Evolutionary conservation across 208 protist species (phyloP).

Genomic region (Wallacemonas sp.): DNA sequence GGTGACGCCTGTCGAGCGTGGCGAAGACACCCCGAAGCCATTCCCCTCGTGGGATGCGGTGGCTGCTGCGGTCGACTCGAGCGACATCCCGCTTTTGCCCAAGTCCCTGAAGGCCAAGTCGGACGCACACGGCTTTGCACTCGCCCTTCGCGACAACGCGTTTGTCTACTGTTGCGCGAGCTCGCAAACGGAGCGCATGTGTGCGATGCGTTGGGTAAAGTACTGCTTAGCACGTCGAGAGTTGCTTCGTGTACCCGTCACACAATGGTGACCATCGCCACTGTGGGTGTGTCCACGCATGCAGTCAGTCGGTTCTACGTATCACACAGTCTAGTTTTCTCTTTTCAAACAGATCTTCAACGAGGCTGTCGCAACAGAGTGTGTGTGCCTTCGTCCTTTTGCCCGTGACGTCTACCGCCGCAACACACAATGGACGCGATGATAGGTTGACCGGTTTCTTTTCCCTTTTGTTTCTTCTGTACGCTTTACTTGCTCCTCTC

Average conservation of each 20-base stretch:
- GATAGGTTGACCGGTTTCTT: slow-evolving; percentile 6
- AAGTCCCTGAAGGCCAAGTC: no score
- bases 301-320: no score
- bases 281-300: no score
- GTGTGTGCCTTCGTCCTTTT: background rate
- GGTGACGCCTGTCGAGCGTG: background rate
- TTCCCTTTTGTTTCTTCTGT: slow-evolving; percentile 13
- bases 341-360: no score
- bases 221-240: background rate
- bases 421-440: no score
- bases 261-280: background rate
- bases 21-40: background rate
- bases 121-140: background rate
- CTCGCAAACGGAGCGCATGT: background rate
- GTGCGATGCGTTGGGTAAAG: background rate
- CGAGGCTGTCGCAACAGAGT: background rate
- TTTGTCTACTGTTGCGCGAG: slow-evolving; percentile 1
- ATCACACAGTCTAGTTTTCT: no score
- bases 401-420: no score
- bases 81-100: no score
- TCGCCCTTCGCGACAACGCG: background rate
- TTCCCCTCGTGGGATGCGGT: background rate
- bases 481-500: background rate
- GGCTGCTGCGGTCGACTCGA: background rate
- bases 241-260: background rate